Conservation (phyloP, 106 monocot genomes). For the Narthecium ossifragum region DNA sequence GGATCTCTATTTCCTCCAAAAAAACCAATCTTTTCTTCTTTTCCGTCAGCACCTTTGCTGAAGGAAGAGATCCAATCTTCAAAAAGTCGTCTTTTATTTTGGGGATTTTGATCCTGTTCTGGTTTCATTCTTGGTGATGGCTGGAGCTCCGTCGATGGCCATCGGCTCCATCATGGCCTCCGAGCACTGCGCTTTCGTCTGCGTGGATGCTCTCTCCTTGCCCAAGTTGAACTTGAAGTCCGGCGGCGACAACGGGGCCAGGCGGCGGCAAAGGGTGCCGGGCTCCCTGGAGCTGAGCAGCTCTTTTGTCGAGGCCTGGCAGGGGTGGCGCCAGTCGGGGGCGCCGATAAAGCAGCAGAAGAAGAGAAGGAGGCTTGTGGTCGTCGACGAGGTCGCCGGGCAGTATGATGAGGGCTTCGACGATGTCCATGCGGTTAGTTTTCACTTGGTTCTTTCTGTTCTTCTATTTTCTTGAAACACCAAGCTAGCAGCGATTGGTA, state of each 20-base stretch:
- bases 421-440: constrained; percentile 56
- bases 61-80: too few species aligned
- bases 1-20: too few species aligned
- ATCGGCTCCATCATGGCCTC: constrained; percentile 27
- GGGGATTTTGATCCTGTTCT: too few species aligned
- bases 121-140: too few species aligned
- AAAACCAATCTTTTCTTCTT: too few species aligned
- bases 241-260: not conserved
- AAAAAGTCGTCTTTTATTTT: too few species aligned
- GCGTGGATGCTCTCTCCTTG: constrained; percentile 12
- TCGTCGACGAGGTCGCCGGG: constrained; percentile 65
- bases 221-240: constrained; percentile 15
- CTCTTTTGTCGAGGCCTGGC: constrained; percentile 32
- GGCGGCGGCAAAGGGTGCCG: constrained; percentile 1
- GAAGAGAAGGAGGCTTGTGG: constrained; percentile 13
- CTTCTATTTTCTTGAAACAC: too few species aligned
- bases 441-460: too few species aligned
- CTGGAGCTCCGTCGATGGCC: too few species aligned
- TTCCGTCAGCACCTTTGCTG: too few species aligned
- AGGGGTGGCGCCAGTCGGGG: not conserved
- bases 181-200: constrained; percentile 10
- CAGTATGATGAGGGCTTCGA: constrained; percentile 81
- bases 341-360: constrained; percentile 14
- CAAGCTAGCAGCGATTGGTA: not conserved
- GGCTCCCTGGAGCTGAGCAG: constrained; percentile 34